A percentile compares a stretch with the other conserved stretches of the same genome.
Conservation (phyloP, 805 yeast species). For the Nematodospora valgi region DNA sequence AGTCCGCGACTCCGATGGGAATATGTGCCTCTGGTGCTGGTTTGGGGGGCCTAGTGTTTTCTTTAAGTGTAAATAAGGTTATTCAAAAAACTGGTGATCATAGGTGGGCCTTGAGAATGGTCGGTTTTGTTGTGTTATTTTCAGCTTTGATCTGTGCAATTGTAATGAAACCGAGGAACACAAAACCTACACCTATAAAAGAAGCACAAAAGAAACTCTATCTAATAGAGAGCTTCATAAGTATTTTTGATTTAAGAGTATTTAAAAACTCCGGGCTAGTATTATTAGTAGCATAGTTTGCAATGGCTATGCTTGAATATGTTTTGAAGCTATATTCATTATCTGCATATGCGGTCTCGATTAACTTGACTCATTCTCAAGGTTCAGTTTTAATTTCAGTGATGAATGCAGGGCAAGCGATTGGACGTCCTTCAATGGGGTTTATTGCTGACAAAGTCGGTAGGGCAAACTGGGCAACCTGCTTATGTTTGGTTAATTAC, state of each 20-base stretch:
- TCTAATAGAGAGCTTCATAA: slow-evolving; percentile 19
- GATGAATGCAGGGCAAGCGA: slow-evolving; percentile 40
- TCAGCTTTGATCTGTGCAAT: slow-evolving; percentile 33
- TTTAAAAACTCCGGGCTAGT: slow-evolving; percentile 21
- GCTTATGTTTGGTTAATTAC: slow-evolving; percentile 17
- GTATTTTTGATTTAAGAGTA: slow-evolving; percentile 33
- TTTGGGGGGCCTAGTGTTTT: slow-evolving; percentile 48
- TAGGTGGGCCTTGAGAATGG: slow-evolving; percentile 41
- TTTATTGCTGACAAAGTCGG: slow-evolving; percentile 45
- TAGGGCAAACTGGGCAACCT: slow-evolving; percentile 31
- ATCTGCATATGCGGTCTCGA: slow-evolving; percentile 33
- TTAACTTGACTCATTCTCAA: slow-evolving; percentile 40
- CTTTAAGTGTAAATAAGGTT: slow-evolving; percentile 39
- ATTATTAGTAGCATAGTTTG: slow-evolving; percentile 30
- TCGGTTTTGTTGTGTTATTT: slow-evolving; percentile 29
- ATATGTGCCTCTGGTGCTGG: slow-evolving; percentile 48
- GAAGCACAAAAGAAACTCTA: slow-evolving; percentile 18
- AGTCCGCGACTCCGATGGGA: slow-evolving; percentile 46
- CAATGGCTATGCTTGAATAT: slow-evolving; percentile 34
- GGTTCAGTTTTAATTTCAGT: slow-evolving; percentile 31
- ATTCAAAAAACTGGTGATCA: slow-evolving; percentile 39
- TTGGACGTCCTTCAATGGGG: slow-evolving; percentile 52
- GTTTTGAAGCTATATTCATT: slow-evolving; percentile 31
- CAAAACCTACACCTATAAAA: slow-evolving; percentile 20
- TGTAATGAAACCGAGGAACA: slow-evolving; percentile 45